phyloP scores from a whole-genome alignment of 495 filamentous ascomycete species.

The Hyaloscypha variabilis region DNA sequence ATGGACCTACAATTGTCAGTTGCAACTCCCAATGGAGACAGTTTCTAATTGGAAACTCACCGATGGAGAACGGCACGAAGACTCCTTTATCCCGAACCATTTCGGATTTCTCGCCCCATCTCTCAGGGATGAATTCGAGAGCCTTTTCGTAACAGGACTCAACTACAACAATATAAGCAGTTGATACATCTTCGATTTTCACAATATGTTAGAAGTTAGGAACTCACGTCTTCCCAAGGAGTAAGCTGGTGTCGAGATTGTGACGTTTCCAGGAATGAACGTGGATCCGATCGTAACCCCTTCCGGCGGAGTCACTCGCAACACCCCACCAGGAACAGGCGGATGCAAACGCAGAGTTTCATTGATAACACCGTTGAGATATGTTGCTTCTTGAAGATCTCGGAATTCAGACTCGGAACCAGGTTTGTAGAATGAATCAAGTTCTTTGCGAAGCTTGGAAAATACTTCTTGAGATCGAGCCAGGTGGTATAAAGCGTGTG shows the following conservation, averaged over 20 bases:
- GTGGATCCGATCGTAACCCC: constrained; percentile 50
- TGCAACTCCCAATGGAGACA: not conserved
- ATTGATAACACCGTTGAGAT: constrained; percentile 53
- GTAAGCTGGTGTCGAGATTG: constrained; percentile 33
- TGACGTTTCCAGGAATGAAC: constrained; percentile 49
- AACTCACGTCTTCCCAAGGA: constrained; percentile 9
- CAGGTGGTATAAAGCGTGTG: constrained; percentile 3
- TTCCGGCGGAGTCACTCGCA: constrained; percentile 44
- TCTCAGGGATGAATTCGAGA: constrained; percentile 54
- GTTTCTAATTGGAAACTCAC: constrained; percentile 20
- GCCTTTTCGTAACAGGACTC: constrained; percentile 14
- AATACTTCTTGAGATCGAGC: not conserved
- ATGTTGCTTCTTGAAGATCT: not conserved
- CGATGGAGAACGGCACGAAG: constrained; percentile 54
- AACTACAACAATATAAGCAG: too few relatives aligned
- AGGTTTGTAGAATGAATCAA: not conserved
- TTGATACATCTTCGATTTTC: too few relatives aligned
- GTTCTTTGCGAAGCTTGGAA: constrained; percentile 2
- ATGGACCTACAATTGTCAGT: constrained; percentile 19
- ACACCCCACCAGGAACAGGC: constrained; percentile 36
- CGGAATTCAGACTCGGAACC: constrained; percentile 23
- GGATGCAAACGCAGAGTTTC: constrained; percentile 56
- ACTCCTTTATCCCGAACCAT: constrained; percentile 47
- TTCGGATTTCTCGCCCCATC: constrained; percentile 51
- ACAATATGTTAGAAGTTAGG: not conserved